Conservation (phyloP, 2,329 filamentous ascomycete genomes). For the Macroventuria anomochaeta region DNA sequence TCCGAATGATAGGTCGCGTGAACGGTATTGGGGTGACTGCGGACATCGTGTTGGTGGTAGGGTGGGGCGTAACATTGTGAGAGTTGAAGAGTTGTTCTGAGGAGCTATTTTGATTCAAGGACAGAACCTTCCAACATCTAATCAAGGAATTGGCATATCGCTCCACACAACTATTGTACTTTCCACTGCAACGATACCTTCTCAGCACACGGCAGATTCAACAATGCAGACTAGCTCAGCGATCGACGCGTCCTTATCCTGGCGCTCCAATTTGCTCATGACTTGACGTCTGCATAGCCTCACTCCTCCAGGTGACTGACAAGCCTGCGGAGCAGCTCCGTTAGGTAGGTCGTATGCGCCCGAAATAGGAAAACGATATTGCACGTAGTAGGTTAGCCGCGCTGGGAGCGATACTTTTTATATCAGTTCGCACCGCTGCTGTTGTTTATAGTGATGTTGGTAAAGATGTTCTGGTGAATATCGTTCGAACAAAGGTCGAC, state of each 20-base stretch:
- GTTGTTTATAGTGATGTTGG: background rate
- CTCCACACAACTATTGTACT: background rate
- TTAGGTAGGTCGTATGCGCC: background rate
- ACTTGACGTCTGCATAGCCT: conserved; percentile 5
- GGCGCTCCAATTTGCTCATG: conserved; percentile 12
- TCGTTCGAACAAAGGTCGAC: background rate
- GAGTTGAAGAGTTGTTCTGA: conserved; percentile 31
- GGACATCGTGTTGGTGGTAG: conserved; percentile 23
- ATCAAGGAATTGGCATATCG: background rate
- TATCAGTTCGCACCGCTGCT: background rate
- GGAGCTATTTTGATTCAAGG: background rate
- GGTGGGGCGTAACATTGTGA: conserved; percentile 13
- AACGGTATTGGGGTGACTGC: conserved; percentile 21
- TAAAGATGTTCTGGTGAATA: background rate
- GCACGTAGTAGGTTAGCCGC: conserved; percentile 4
- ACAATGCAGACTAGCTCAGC: no score
- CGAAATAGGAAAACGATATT: conserved; percentile 9
- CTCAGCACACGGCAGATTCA: background rate
- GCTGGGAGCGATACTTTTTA: background rate
- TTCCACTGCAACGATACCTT: background rate
- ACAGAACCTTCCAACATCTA: background rate
- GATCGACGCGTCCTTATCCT: background rate
- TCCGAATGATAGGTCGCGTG: background rate
- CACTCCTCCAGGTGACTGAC: background rate
- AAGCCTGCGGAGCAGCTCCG: conserved; percentile 16